Percentiles rank a stretch among this genome's conserved stretches.
Conservation (phyloP, 1,284 basidiomycete species). For the Leccinum subfulvum region DNA sequence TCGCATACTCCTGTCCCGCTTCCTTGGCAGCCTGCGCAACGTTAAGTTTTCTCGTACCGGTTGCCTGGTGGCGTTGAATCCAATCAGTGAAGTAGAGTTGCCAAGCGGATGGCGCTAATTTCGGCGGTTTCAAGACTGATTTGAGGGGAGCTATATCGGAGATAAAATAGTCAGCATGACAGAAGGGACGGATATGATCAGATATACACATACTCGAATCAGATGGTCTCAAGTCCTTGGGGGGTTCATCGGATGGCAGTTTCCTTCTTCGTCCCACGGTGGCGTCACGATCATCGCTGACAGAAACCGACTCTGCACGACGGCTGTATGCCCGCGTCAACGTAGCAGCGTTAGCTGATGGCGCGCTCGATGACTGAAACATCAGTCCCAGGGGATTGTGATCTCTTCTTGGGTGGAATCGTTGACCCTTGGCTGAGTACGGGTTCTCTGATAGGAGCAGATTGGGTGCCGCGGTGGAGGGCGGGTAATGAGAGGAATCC, state of each 20-base stretch:
- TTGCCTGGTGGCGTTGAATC: slow-evolving; percentile 86
- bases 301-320: slow-evolving; percentile 61
- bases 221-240: slow-evolving; percentile 32
- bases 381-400: slow-evolving; percentile 55
- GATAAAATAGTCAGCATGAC: slow-evolving; percentile 26
- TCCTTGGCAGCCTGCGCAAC: slow-evolving; percentile 96
- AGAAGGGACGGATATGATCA: slow-evolving; percentile 34
- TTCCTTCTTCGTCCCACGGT: slow-evolving; percentile 68
- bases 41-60: slow-evolving; percentile 81
- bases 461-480: slow-evolving; percentile 39
- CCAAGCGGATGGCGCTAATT: slow-evolving; percentile 84
- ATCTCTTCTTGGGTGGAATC: slow-evolving; percentile 39
- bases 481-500: slow-evolving; percentile 39
- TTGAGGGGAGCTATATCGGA: slow-evolving; percentile 50
- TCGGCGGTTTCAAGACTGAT: slow-evolving; percentile 47
- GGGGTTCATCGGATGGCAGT: slow-evolving; percentile 43
- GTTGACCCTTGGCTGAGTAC: slow-evolving; percentile 31
- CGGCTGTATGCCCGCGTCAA: slow-evolving; percentile 58
- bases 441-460: slow-evolving; percentile 44
- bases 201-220: slow-evolving; percentile 33
- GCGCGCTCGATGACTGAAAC: slow-evolving; percentile 77
- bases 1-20: slow-evolving; percentile 88
- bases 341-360: slow-evolving; percentile 44
- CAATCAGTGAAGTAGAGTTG: slow-evolving; percentile 97
- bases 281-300: slow-evolving; percentile 64